A percentile compares a stretch with the other conserved stretches of the same genome.
phyloP scores from a whole-genome alignment of 2,329 filamentous ascomycete species.

The Cercospora sp. region DNA sequence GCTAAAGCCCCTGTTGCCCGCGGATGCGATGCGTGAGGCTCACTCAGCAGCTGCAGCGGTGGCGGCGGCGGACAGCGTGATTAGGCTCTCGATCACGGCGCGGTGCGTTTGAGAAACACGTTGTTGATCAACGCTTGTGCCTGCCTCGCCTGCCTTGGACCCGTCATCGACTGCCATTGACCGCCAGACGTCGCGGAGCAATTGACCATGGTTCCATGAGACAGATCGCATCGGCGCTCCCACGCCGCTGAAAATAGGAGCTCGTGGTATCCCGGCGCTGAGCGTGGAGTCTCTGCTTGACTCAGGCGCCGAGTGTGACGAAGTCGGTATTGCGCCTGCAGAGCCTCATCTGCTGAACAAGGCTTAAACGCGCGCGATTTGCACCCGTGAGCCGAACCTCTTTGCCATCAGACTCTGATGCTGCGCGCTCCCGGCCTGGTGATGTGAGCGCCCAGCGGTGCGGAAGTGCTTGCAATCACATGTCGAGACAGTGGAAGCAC shows the following conservation, averaged over 20 bases:
- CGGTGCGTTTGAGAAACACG: constrained; percentile 1
- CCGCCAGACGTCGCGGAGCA: neutral
- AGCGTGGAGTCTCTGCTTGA: neutral
- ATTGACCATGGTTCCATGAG: neutral
- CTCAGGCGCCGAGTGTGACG: neutral
- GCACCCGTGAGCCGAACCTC: neutral
- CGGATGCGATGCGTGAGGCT: neutral
- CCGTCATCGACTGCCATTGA: neutral
- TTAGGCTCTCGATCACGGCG: neutral
- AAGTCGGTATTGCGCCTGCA: neutral
- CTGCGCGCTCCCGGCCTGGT: neutral
- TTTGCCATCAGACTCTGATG: neutral
- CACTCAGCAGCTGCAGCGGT: neutral
- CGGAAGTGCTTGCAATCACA: neutral
- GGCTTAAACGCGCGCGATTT: neutral
- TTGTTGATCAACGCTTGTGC: neutral
- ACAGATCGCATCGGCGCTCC: neutral
- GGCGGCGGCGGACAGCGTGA: neutral
- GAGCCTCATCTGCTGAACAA: neutral
- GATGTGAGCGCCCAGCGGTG: neutral
- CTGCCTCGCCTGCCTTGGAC: neutral
- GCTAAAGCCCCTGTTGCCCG: constrained; percentile 5
- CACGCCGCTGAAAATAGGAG: constrained; percentile 1
- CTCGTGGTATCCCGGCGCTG: constrained; percentile 4
- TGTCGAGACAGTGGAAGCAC: neutral